Conservation (phyloP, 2,329 filamentous ascomycete genomes). For the Cryphonectria japonica region DNA sequence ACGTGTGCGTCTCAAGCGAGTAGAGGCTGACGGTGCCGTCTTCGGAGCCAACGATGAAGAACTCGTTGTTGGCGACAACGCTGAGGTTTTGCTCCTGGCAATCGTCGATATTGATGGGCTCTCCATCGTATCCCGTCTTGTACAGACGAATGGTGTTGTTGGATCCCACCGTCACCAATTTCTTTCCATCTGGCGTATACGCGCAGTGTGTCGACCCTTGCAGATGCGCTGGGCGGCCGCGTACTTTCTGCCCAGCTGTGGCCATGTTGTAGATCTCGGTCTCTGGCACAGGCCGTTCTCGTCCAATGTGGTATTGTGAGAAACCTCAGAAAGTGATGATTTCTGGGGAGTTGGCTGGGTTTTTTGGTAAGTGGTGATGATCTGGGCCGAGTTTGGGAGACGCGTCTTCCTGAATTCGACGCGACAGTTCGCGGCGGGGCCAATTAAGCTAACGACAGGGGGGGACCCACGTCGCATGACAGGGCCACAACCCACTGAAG, state of each 20-base stretch:
- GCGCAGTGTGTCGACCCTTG: slow-evolving; percentile 84
- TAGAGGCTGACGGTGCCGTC: slow-evolving; percentile 96
- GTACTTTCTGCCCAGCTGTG: slow-evolving; percentile 52
- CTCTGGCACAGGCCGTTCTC: too few species aligned
- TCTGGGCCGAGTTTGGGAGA: slow-evolving; percentile 15
- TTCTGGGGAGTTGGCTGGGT: neutral
- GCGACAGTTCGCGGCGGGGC: slow-evolving; percentile 18
- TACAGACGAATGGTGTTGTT: slow-evolving; percentile 95
- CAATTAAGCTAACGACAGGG: slow-evolving; percentile 30
- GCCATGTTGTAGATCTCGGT: slow-evolving; percentile 38
- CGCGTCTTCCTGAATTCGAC: slow-evolving; percentile 24
- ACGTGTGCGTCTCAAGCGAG: slow-evolving; percentile 72
- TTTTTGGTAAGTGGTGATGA: neutral
- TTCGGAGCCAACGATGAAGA: slow-evolving; percentile 88
- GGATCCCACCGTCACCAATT: slow-evolving; percentile 86
- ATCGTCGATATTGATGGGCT: slow-evolving; percentile 90
- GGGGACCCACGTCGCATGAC: slow-evolving; percentile 8
- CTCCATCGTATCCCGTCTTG: slow-evolving; percentile 86
- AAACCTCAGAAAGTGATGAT: neutral
- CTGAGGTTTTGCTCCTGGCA: slow-evolving; percentile 84
- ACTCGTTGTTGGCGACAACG: slow-evolving; percentile 75
- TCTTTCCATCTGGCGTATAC: slow-evolving; percentile 87
- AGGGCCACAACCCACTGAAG: slow-evolving; percentile 1
- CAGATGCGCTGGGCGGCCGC: slow-evolving; percentile 75
- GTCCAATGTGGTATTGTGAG: neutral